phyloP scores from a whole-genome alignment of 306 rosid species.

The Cyamopsis tetragonoloba region DNA sequence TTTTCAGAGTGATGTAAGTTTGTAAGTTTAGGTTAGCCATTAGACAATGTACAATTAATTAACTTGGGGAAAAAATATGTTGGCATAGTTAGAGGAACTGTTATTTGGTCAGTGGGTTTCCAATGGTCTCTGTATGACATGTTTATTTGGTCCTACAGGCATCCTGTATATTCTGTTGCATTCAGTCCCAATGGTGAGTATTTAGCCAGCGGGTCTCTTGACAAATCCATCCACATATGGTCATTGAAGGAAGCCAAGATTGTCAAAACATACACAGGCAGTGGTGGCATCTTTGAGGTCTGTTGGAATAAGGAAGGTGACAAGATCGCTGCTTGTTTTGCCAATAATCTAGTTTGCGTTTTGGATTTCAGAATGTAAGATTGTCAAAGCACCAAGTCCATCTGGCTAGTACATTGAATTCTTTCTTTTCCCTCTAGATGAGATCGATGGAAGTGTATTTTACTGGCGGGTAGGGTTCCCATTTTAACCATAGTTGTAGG shows the following conservation, averaged over 20 bases:
- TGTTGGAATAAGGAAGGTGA: slow-evolving; percentile 92
- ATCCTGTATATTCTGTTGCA: slow-evolving; percentile 85
- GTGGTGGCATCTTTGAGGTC: slow-evolving; percentile 84
- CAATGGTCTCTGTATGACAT: background rate
- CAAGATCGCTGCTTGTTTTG: slow-evolving; percentile 82
- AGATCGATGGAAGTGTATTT: slow-evolving; percentile 32
- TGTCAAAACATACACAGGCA: slow-evolving; percentile 64
- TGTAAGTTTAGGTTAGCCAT: background rate
- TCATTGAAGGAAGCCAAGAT: slow-evolving; percentile 83
- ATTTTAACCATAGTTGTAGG: slow-evolving; percentile 24
- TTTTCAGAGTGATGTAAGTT: background rate
- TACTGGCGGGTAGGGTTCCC: slow-evolving; percentile 29
- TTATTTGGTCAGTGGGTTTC: too few relatives aligned
- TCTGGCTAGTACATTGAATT: slow-evolving; percentile 24
- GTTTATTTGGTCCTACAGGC: slow-evolving; percentile 31
- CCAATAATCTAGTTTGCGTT: slow-evolving; percentile 65
- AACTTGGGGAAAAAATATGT: background rate
- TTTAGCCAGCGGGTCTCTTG: slow-evolving; percentile 83
- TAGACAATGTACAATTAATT: too few relatives aligned
- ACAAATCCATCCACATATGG: slow-evolving; percentile 76
- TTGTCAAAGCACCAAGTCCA: background rate
- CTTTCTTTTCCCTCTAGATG: slow-evolving; percentile 24
- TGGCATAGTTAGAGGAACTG: background rate
- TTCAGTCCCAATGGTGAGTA: slow-evolving; percentile 87
- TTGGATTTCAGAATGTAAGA: slow-evolving; percentile 50